These are phyloP conservation scores for Kurtzmaniella quercitrusa DNA, from an alignment of 1,139 yeast genomes.

Conservation along the genomic window DNA sequence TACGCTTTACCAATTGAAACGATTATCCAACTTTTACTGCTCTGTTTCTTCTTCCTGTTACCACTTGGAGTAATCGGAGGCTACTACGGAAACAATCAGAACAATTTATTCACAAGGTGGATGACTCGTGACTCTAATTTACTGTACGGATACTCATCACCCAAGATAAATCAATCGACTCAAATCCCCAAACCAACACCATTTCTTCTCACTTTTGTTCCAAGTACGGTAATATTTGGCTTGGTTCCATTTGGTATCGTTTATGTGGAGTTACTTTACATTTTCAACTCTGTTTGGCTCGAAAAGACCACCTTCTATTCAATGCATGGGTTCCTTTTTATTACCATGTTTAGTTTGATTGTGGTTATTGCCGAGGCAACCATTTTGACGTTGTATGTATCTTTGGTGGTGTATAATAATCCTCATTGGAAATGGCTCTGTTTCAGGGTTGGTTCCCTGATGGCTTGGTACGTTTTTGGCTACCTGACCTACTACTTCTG, in stretches of 20 bases:
- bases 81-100: constrained; percentile 42
- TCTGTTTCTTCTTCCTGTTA: constrained; percentile 62
- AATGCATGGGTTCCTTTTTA: constrained; percentile 72
- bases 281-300: constrained; percentile 75
- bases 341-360: constrained; percentile 56
- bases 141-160: constrained; percentile 15
- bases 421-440: constrained; percentile 85
- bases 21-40: constrained; percentile 50
- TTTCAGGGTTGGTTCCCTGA: constrained; percentile 68
- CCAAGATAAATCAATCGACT: not conserved
- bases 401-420: constrained; percentile 55
- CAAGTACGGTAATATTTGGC: constrained; percentile 48
- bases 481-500: constrained; percentile 69
- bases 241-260: constrained; percentile 76
- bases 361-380: constrained; percentile 70
- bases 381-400: constrained; percentile 65
- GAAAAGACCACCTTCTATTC: constrained; percentile 76
- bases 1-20: constrained; percentile 77
- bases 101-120: constrained; percentile 9
- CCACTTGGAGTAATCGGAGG: constrained; percentile 80
- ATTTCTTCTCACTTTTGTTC: constrained; percentile 21
- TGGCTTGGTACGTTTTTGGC: constrained; percentile 63
- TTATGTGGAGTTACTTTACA: constrained; percentile 70
- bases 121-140: constrained; percentile 20
- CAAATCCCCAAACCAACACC: constrained; percentile 7